Conservation (phyloP, 768 basidiomycete genomes). For the Tricholoma terreum region DNA sequence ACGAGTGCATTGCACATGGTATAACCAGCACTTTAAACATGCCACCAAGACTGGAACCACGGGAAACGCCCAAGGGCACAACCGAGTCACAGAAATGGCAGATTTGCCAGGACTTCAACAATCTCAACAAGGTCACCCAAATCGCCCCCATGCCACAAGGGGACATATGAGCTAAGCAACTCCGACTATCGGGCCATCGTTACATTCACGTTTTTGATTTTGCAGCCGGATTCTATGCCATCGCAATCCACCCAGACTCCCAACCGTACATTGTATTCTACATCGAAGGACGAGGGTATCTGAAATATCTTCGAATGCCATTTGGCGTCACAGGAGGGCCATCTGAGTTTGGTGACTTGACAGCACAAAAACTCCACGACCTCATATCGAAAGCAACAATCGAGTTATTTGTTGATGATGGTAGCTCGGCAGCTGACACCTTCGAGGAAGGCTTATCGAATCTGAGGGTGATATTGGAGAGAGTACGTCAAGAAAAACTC, state of each 20-base stretch:
- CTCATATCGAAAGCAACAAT: conserved; percentile 20
- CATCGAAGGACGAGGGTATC: conserved; percentile 34
- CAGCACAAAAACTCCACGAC: conserved; percentile 22
- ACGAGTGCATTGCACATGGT: conserved; percentile 27
- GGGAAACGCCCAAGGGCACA: neutral
- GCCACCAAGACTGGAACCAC: conserved; percentile 13
- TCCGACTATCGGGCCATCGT: conserved; percentile 26
- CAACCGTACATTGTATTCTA: conserved; percentile 31
- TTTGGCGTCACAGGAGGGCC: conserved; percentile 40
- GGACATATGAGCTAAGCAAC: conserved; percentile 38
- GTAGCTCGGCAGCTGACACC: conserved; percentile 26
- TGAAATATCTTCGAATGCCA: conserved; percentile 32
- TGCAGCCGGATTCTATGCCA: conserved; percentile 32
- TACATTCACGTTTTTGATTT: conserved; percentile 35
- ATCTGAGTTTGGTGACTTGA: conserved; percentile 30
- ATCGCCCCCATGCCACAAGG: conserved; percentile 32
- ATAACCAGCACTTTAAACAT: conserved; percentile 16
- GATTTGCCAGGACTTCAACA: conserved; percentile 35
- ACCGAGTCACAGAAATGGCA: conserved; percentile 23
- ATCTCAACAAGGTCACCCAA: conserved; percentile 30
- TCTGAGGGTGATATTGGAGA: conserved; percentile 20
- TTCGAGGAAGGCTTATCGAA: conserved; percentile 26
- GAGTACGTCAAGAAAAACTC: conserved; percentile 22
- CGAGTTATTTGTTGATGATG: conserved; percentile 42
- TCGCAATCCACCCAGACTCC: conserved; percentile 4